Evolutionary conservation across 1,139 yeast genomes (phyloP).

Genomic region (Pichia norvegensis): DNA sequence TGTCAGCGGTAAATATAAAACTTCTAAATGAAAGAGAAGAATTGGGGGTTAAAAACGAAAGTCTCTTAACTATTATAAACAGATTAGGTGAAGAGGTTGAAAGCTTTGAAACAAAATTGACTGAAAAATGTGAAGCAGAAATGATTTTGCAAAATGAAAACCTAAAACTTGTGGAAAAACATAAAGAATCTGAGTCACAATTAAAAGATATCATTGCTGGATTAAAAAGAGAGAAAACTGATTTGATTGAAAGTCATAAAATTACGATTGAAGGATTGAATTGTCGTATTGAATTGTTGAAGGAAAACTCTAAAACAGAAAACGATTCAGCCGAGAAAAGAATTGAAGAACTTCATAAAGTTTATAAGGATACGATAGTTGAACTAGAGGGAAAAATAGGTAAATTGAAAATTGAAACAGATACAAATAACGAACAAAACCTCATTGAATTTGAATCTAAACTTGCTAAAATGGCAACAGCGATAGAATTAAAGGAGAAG

Average conservation of each 20-base stretch:
- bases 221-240: neutral
- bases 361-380: neutral
- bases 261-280: neutral
- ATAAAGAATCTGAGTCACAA: neutral
- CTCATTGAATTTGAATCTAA: neutral
- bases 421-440: neutral
- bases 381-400: neutral
- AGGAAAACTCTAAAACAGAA: constrained; percentile 1
- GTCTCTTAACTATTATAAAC: neutral
- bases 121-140: neutral
- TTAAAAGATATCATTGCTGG: neutral
- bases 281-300: neutral
- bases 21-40: constrained; percentile 1
- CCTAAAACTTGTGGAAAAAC: neutral
- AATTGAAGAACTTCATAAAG: neutral
- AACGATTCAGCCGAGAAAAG: neutral
- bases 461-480: neutral
- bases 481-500: neutral
- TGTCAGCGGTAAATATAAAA: neutral
- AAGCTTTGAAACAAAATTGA: neutral
- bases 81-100: neutral
- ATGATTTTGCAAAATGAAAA: neutral
- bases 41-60: neutral
- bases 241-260: neutral
- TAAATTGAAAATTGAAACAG: neutral